Percentiles rank a stretch among this genome's conserved stretches.
Evolutionary conservation across 257 asterid species (phyloP).

Genomic region (Knoxia roxburghii): DNA sequence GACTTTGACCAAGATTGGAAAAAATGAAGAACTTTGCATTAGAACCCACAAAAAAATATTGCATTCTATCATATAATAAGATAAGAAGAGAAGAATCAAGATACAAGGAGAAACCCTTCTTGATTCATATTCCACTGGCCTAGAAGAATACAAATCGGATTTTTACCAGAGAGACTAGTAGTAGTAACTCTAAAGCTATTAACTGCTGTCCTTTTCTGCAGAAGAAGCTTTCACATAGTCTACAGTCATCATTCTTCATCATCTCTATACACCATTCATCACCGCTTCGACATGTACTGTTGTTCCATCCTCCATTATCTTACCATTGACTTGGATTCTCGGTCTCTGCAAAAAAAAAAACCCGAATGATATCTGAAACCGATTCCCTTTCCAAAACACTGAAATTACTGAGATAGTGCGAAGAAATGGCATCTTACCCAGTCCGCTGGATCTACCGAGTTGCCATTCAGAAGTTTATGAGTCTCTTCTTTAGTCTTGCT

Average conservation of each 20-base stretch:
- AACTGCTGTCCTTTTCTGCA: not conserved
- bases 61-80: constrained; percentile 11
- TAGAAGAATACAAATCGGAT: constrained; percentile 18
- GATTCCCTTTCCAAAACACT: not conserved
- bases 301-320: constrained; percentile 75
- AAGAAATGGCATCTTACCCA: constrained; percentile 44
- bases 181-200: constrained; percentile 7
- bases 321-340: constrained; percentile 88
- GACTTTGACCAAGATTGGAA: not conserved
- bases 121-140: not conserved
- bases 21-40: not conserved
- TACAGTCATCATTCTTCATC: not conserved
- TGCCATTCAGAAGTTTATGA: constrained; percentile 74
- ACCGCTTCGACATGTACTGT: constrained; percentile 67
- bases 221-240: constrained; percentile 9
- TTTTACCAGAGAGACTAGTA: constrained; percentile 14
- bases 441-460: constrained; percentile 63
- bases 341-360: constrained; percentile 50
- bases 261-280: constrained; percentile 55
- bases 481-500: constrained; percentile 66
- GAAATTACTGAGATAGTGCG: not conserved
- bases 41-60: constrained; percentile 6
- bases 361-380: constrained; percentile 2
- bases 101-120: not conserved
- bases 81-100: not conserved